phyloP scores from a whole-genome alignment of 1,139 yeast species.

The Petasospora fabianii region DNA sequence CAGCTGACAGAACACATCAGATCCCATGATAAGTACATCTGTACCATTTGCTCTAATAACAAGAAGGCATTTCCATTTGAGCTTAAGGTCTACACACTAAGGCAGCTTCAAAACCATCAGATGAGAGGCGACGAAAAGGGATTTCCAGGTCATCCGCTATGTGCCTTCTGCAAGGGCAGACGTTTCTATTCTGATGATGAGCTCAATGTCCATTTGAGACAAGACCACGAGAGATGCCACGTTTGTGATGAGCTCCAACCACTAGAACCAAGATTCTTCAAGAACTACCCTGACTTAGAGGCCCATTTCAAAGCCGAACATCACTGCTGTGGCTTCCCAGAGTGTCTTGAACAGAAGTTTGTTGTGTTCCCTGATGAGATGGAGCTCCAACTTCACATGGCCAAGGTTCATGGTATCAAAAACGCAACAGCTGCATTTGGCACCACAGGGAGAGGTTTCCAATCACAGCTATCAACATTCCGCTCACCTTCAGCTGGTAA shows the following conservation, averaged over 20 bases:
- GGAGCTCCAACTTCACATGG: conserved; percentile 85
- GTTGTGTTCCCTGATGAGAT: conserved; percentile 87
- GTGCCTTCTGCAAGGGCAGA: conserved; percentile 72
- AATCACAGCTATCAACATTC: conserved; percentile 68
- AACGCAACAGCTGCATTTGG: too few species aligned
- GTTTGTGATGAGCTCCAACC: conserved; percentile 76
- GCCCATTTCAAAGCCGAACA: conserved; percentile 73
- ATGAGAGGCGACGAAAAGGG: conserved; percentile 65
- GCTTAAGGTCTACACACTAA: conserved; percentile 55
- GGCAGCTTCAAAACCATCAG: conserved; percentile 68
- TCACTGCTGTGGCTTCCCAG: conserved; percentile 71
- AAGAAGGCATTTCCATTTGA: conserved; percentile 79
- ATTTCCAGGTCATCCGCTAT: conserved; percentile 85
- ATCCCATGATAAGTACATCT: conserved; percentile 59
- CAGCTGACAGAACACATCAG: conserved; percentile 64
- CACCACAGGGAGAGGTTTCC: conserved; percentile 56
- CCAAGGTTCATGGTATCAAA: conserved; percentile 71
- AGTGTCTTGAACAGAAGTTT: conserved; percentile 86
- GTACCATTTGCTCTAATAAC: conserved; percentile 71
- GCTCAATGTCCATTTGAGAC: conserved; percentile 74
- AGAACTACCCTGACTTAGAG: conserved; percentile 68
- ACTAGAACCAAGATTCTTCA: conserved; percentile 70
- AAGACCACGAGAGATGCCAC: conserved; percentile 83
- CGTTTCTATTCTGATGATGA: conserved; percentile 91
- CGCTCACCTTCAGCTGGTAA: conserved; percentile 26